Percentiles rank a stretch among this genome's conserved stretches.
phyloP scores from a whole-genome alignment of 2,329 filamentous ascomycete species.

The Colletotrichum karsti region DNA sequence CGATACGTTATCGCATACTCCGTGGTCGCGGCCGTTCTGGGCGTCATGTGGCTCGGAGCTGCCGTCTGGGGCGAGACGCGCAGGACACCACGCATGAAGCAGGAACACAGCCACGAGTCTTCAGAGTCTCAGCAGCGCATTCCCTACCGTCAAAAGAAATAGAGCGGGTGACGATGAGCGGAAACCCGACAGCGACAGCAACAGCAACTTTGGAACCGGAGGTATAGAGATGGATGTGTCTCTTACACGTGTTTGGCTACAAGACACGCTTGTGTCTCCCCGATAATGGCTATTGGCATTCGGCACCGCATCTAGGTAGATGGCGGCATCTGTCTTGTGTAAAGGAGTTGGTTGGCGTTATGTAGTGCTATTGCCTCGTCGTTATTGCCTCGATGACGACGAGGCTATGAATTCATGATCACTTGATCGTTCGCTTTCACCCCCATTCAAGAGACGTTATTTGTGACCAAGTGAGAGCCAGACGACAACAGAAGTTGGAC shows the following conservation, averaged over 20 bases:
- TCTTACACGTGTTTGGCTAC: background rate
- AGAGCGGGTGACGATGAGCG: background rate
- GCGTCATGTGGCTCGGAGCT: conserved; percentile 50
- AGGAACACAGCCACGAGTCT: conserved; percentile 23
- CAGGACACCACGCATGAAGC: conserved; percentile 19
- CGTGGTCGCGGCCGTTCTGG: conserved; percentile 61
- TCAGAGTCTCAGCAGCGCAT: conserved; percentile 22
- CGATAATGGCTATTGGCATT: background rate
- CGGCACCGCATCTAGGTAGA: too few relatives aligned
- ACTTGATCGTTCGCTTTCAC: background rate
- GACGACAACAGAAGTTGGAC: too few relatives aligned
- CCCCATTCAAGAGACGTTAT: background rate
- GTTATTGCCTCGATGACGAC: background rate
- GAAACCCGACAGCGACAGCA: background rate
- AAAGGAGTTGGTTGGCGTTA: conserved; percentile 1
- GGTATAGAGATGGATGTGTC: background rate
- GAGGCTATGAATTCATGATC: background rate
- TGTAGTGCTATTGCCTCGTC: background rate
- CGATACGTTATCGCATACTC: conserved; percentile 62
- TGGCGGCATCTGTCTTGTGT: background rate
- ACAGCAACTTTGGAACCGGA: background rate
- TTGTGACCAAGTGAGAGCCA: background rate
- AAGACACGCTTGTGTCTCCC: background rate
- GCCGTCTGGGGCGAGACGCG: conserved; percentile 18
- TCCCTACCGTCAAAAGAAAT: conserved; percentile 25